Evolutionary conservation across 805 yeast genomes (phyloP), one percentile per base, ranked within the genome.

Genomic region (Wickerhamiella sergipiensis): DNA sequence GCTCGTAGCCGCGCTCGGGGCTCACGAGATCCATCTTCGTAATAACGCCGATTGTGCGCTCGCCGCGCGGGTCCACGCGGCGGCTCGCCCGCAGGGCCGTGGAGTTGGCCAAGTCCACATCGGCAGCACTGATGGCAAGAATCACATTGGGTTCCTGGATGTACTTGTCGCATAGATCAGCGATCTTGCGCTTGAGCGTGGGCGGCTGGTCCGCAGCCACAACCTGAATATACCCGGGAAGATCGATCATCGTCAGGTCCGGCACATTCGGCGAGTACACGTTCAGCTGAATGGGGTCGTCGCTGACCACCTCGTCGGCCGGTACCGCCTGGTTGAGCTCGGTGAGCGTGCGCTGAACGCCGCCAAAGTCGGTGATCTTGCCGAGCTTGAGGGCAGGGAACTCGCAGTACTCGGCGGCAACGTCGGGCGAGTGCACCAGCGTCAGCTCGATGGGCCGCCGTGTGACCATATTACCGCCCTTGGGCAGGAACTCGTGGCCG

Each of bases 401-500:
- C 64, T 90, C 97, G 1, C 97, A 96, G 31, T 80, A 78, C 57
- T 86, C 95, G 6, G 89, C 83, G 2, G 88, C 87, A 0, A 80
- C 65, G 10, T 73, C 73, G 17, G n/a, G 94, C 2, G 95, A 79
- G 63, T 92, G 89, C 8, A 92, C 82, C 47, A 92, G 72, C 0
- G 98, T 94, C 56, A 92, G 73, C 68, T 92, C 99, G 46, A 92
- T 90, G 1, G 99, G 99, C 59, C 98, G 77, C 65, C 97, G 78
- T 0, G 99, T 92, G 33, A 94, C 98, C 98, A 92, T 94, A 64
- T 94, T 92, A 43, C 86, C 79, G 31, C 99, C 99, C 66, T 92
- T 92, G 36, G 99, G 99, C 52, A 92, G 70, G 59, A 92, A 92
- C 64, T 92, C 97, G 59, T 85, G 95, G n/a, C 99, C 99, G 5